Evolutionary conservation across 2,329 filamentous ascomycete genomes (phyloP).

Genomic region (Fusarium sp.): DNA sequence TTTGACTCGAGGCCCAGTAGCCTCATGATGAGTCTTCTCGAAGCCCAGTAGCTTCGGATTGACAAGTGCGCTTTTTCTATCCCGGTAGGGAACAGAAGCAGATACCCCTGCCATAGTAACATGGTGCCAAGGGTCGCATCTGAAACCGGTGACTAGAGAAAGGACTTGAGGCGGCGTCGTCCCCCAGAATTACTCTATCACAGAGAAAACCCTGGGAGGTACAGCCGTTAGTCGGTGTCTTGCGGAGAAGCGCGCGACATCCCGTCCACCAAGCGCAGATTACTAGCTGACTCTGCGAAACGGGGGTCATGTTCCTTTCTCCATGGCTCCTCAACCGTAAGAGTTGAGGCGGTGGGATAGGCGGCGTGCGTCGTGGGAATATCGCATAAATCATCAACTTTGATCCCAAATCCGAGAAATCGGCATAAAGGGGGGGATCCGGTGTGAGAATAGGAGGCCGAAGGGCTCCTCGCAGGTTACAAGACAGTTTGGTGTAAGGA

Average conservation of each 20-base stretch:
- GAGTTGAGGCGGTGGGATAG: neutral
- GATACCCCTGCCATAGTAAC: neutral
- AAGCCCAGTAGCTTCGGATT: constrained; percentile 33
- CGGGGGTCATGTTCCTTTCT: neutral
- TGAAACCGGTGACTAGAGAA: constrained; percentile 14
- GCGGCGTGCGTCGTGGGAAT: constrained; percentile 6
- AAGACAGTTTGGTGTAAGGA: constrained; percentile 16
- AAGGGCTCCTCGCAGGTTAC: constrained; percentile 19
- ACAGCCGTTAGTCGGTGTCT: constrained; percentile 8
- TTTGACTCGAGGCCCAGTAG: constrained; percentile 22
- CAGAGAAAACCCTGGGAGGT: constrained; percentile 7
- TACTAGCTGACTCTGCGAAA: neutral
- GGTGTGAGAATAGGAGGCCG: constrained; percentile 16
- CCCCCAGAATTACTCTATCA: neutral
- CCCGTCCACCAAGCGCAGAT: neutral
- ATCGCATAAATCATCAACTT: constrained; percentile 19
- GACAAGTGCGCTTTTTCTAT: constrained; percentile 19
- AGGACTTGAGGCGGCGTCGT: constrained; percentile 12
- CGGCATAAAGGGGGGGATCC: constrained; percentile 10
- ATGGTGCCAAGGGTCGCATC: neutral
- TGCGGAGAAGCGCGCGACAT: neutral
- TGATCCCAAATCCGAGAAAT: constrained; percentile 29
- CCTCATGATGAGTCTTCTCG: constrained; percentile 27
- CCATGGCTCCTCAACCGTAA: neutral
- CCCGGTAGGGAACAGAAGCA: constrained; percentile 10